Conservation (phyloP, 2,329 filamentous ascomycete genomes). For the Penicillium brevicompactum region DNA sequence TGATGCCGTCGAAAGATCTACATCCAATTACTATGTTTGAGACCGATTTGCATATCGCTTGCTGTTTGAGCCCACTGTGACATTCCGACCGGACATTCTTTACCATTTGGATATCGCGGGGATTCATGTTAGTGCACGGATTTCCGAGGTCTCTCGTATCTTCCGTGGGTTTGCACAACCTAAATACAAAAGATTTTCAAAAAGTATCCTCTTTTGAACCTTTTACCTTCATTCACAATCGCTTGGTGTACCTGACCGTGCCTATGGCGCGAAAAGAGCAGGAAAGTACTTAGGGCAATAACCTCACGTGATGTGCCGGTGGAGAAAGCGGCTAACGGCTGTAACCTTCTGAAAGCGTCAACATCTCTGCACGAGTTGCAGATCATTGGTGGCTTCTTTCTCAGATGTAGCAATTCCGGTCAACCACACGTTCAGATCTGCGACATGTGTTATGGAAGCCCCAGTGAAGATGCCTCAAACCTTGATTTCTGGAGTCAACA, state of each 20-base stretch:
- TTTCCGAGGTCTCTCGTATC: not conserved
- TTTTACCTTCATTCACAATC: not conserved
- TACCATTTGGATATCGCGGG: not conserved
- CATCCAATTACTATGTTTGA: not conserved
- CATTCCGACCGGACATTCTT: not conserved
- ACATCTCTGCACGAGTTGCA: conserved; percentile 9
- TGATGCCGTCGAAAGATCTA: conserved; percentile 5
- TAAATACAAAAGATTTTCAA: not conserved
- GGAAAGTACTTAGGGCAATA: not conserved
- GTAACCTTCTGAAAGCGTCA: conserved; percentile 28
- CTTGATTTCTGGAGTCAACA: not conserved
- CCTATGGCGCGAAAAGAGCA: not conserved
- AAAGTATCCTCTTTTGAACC: not conserved
- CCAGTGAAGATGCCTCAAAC: not conserved
- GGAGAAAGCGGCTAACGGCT: conserved; percentile 9
- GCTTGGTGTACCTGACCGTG: not conserved
- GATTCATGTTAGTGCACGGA: not conserved
- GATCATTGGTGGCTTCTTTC: conserved; percentile 3
- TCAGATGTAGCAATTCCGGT: not conserved
- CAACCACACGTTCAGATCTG: not conserved
- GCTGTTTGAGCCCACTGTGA: not conserved
- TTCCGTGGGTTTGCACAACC: not conserved
- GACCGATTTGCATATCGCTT: not conserved
- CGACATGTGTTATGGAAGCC: not conserved
- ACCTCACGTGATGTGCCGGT: conserved; percentile 16